Base-by-base conservation (phyloP, 1,284 basidiomycete genomes). In the Tilletia indica region DNA sequence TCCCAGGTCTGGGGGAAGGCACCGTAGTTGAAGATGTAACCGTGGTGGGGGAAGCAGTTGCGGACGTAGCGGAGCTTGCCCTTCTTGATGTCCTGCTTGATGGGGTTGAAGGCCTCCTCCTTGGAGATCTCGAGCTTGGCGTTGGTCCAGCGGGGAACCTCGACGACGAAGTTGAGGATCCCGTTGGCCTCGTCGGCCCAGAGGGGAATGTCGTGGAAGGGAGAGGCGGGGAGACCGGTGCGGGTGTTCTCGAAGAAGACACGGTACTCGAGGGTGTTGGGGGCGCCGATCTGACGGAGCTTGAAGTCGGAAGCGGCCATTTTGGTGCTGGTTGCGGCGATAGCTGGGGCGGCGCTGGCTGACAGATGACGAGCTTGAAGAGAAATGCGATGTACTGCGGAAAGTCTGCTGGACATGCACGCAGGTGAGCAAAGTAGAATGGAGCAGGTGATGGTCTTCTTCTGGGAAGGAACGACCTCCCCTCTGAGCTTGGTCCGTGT, bases 1-100 rank as follows among this genome's bases (percentile, higher is more conserved):
- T 99, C 97, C 96, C 96, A 99, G 68, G 97, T 99, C 92, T 99
- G 86, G 76, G 94, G 94, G 90, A 97, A 97, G 77, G 94, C 93
- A 69, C 86, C 85, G 74, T 84, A 80, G 80, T 80, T 79, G 78
- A 77, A 78, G 67, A 80, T 82, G 88, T 95, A 94, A 68, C 94
- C 95, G 86, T 98, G 94, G 89, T 98, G 96, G 80, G 94, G 97
- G 92, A 99, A 99, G 87, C 95, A 99, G 90, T 99, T 99, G 86
- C 97, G 92, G 77, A 99, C 97, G 86, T 89, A 99, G 82, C 97
- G 92, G 85, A 99, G 88, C 86, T 93, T 94, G 84, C 94, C 94
- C 77, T 93, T 94, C 88, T 96, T 97, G 85, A 92, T 91, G 85
- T 97, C 94, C 88, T 99, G 97, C 87, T 97, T 94, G 91, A 99